Base-by-base conservation (phyloP, 2,329 filamentous ascomycete species). In the Alternaria dauci region DNA sequence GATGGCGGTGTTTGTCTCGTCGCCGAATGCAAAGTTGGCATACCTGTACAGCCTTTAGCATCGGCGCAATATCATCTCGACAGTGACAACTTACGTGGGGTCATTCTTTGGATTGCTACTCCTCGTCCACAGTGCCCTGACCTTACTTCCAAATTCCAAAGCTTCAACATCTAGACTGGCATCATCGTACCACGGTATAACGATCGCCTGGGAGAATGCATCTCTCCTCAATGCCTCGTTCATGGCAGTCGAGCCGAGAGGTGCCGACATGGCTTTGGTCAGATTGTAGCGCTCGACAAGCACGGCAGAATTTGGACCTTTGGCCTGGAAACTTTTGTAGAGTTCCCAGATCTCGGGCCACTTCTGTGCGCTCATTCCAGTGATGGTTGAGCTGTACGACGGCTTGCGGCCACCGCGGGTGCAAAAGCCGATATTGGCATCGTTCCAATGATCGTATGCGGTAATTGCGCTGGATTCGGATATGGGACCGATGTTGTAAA, bases 271-370 rank as follows among this genome's bases (percentile, higher is more conserved):
- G 2, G 75, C 71, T 43, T 77, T 74, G 23, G 58, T 71, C n/a
- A 77, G 62, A 18, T 78, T 74, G 67, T 82, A 82, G n/a, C 70
- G 71, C 48, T 75, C 71, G 28, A 78, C 69, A 3, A 82, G 63
- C 1, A 82, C 61, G 4, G 65, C 64, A 1, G 70, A 72, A 58
- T 78, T 78, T 1, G 70, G 68, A 1, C 74, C 77, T 55, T 76
- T 71, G 20, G 69, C 62, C 56, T 78, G 71, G 67, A 82, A 83
- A 1, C 55, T 64, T 23, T 60, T 70, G 62, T 79, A 82, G 28
- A 78, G 63, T 46, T 80, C 68, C 78, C 78, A 82, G 32, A 81
- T 70, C 25, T 73, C 61, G 5, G 73, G 75, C 79, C 80, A 82
- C n/a, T 72, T 74, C 1, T 67, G 38, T 0, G 79, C 67, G 32